Evolutionary conservation across 2,329 filamentous ascomycete species (phyloP), one percentile per base, ranked within the genome.

Genomic region (Metarhizium rileyi): DNA sequence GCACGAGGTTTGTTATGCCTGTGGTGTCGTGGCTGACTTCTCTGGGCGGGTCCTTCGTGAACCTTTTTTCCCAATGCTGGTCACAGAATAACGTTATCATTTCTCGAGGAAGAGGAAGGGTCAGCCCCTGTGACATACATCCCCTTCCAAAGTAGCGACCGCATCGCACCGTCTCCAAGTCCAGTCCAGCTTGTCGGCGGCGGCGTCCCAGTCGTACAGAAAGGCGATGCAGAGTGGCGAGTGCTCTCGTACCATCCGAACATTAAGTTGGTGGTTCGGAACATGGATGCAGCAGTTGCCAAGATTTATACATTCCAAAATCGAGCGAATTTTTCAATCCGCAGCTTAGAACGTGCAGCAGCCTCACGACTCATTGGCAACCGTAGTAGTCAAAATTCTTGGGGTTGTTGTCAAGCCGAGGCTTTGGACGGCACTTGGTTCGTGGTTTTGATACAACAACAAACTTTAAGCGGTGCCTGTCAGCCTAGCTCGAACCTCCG

Each of bases 81-180:
- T 52, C 49, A 35, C 61, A 63, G 55, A 60, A 61, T 40, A 59
- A 52, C n/a, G 60, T 56, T 7, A 59, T 53, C n/a, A 61, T 56
- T 7, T 49, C 51, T 3, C 16, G 35, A 12, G 59, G 59, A 12
- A 58, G 58, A 20, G 59, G 59, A 12, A 58, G 58, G n/a, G 60
- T 46, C 23, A 60, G 57, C 40, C 50, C 53, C 42, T 55, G 53
- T 7, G 47, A 26, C 1, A 50, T 54, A 47, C 50, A 52, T 18
- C 52, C 52, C 4, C 50, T 48, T 18, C 48, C 46, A 30, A 51
- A 51, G 45, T 48, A 54, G n/a, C 16, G 40, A 36, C 52, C 49
- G 14, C 8, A 27, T 20, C 46, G 50, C 18, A 61, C 53, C 0
- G n/a, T 9, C 20, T n/a, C n/a, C n/a, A n/a, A n/a, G 23, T 22